Conservation (phyloP, 2,329 filamentous ascomycete species). For the Chaetomium sp. region DNA sequence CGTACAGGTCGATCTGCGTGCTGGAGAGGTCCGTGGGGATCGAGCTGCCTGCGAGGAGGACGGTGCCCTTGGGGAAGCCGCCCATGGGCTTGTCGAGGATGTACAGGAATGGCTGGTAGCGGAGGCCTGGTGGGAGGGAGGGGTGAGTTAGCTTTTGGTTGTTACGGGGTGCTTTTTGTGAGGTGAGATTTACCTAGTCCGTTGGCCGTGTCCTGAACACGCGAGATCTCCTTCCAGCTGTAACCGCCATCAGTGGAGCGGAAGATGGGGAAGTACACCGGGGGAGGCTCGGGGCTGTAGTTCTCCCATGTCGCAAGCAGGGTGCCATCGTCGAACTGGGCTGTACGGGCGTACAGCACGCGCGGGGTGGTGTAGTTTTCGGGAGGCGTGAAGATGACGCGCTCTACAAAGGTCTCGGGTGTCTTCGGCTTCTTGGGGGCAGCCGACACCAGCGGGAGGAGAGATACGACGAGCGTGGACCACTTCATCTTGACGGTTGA, state of each 20-base stretch:
- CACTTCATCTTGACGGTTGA: constrained; percentile 17
- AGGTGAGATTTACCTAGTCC: constrained; percentile 52
- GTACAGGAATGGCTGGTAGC: constrained; percentile 71
- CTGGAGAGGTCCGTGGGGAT: constrained; percentile 53
- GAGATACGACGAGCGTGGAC: constrained; percentile 8
- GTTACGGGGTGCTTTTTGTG: neutral
- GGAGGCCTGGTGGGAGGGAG: constrained; percentile 47
- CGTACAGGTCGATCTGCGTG: constrained; percentile 72
- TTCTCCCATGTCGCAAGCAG: constrained; percentile 55
- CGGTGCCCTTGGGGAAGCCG: constrained; percentile 61
- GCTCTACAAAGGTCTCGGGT: constrained; percentile 27
- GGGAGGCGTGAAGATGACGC: constrained; percentile 48
- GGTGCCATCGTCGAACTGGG: constrained; percentile 49
- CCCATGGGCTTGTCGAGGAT: constrained; percentile 61
- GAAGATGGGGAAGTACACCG: constrained; percentile 58
- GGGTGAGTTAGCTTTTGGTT: neutral
- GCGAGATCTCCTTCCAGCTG: constrained; percentile 65
- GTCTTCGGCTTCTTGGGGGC: constrained; percentile 19
- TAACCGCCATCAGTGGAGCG: constrained; percentile 55
- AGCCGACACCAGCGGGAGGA: constrained; percentile 20
- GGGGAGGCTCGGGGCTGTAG: constrained; percentile 49
- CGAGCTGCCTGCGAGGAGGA: constrained; percentile 63
- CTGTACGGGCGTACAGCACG: constrained; percentile 49
- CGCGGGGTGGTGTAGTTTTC: constrained; percentile 43
- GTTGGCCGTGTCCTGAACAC: constrained; percentile 64